A percentile compares a stretch with the other conserved stretches of the same genome.
Conservation (phyloP, 192 early-diverging fungal genomes). For the Oehlia diaphana region DNA sequence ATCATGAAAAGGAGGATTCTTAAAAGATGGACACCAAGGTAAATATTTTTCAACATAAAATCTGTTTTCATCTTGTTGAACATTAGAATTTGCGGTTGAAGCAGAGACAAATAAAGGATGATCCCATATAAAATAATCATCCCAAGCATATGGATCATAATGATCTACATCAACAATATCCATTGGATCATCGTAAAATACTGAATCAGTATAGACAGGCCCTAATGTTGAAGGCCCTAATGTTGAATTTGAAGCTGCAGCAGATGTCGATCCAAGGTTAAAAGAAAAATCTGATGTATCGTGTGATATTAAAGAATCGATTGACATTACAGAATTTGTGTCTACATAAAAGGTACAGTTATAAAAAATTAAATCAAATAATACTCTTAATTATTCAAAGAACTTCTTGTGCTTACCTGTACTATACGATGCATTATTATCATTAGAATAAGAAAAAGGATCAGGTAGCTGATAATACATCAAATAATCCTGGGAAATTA, state of each 20-base stretch:
- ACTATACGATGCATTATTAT: background rate
- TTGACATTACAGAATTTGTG: background rate
- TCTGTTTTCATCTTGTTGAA: background rate
- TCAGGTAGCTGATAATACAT: too few relatives aligned
- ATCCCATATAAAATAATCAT: background rate
- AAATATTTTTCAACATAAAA: background rate
- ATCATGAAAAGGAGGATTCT: slow-evolving; percentile 15
- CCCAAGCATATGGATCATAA: background rate
- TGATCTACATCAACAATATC: background rate
- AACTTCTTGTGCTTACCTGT: background rate
- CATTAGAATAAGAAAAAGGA: background rate
- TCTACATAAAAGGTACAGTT: background rate
- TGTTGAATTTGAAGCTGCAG: background rate
- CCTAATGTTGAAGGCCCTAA: too few relatives aligned
- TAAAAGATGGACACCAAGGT: slow-evolving; percentile 5
- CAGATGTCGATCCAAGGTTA: background rate
- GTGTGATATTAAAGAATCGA: background rate
- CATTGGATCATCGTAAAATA: background rate
- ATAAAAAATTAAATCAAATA: too few relatives aligned
- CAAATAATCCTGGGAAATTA: too few relatives aligned
- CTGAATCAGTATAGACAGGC: background rate
- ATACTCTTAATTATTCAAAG: too few relatives aligned
- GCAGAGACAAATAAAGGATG: background rate
- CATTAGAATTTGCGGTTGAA: background rate
- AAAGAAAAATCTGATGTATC: background rate